Conservation (phyloP, 108 stramenopile genomes). For the Pseudonitzschia multiseries region DNA sequence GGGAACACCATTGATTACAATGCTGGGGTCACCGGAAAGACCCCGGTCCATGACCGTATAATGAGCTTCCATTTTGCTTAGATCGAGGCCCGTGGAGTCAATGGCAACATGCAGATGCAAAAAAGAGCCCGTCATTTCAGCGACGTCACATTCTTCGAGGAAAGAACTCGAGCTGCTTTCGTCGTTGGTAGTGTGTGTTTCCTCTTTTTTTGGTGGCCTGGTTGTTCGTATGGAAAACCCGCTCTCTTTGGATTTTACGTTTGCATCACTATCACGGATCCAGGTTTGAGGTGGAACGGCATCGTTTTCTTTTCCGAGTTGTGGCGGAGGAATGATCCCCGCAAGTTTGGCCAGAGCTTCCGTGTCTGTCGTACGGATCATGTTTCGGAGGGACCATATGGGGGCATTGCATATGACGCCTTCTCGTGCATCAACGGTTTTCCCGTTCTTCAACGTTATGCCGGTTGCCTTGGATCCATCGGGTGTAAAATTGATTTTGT, state of each 20-base stretch:
- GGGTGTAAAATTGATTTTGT: constrained; percentile 60
- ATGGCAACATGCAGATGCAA: constrained; percentile 91
- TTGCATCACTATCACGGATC: constrained; percentile 15
- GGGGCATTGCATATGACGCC: constrained; percentile 88
- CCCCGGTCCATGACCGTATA: constrained; percentile 91
- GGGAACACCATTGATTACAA: constrained; percentile 17
- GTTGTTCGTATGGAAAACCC: constrained; percentile 6
- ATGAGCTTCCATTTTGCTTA: constrained; percentile 73
- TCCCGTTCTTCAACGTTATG: constrained; percentile 57
- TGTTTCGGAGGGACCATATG: constrained; percentile 64
- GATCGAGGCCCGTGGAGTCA: constrained; percentile 69
- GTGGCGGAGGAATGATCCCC: constrained; percentile 12
- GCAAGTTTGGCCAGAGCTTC: constrained; percentile 46
- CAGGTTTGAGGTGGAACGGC: constrained; percentile 34
- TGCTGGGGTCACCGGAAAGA: constrained; percentile 48
- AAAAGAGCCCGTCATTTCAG: constrained; percentile 87
- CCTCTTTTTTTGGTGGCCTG: constrained; percentile 8
- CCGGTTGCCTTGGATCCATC: constrained; percentile 53
- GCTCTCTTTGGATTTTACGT: constrained; percentile 13
- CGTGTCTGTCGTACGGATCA: constrained; percentile 50
- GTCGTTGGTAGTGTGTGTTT: neutral
- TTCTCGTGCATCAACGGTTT: constrained; percentile 54
- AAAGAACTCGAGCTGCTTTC: constrained; percentile 13
- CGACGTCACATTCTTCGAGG: constrained; percentile 52
- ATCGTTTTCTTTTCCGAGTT: constrained; percentile 4